Evolutionary conservation across 1,139 yeast genomes (phyloP).

Genomic region (Pichia norvegensis): DNA sequence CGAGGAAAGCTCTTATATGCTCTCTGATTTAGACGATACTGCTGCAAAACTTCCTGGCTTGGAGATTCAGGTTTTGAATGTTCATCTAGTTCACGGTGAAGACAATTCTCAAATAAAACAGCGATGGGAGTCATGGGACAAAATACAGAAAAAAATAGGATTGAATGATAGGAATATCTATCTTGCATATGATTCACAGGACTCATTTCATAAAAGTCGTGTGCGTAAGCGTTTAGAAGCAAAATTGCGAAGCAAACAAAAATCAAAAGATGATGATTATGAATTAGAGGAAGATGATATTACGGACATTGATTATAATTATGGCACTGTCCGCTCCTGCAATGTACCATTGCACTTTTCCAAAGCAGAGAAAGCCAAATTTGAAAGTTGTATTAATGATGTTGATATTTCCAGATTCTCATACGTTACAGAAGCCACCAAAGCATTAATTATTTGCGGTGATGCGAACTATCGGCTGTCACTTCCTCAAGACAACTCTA

Average conservation of each 20-base stretch:
- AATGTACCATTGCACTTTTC: slow-evolving; percentile 6
- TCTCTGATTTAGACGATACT: slow-evolving; percentile 20
- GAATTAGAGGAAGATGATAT: neutral
- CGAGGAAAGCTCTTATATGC: neutral
- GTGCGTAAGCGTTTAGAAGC: slow-evolving; percentile 7
- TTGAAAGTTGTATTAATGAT: slow-evolving; percentile 27
- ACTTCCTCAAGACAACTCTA: slow-evolving; percentile 19
- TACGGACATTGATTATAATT: neutral
- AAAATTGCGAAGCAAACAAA: slow-evolving; percentile 4
- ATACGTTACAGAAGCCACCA: slow-evolving; percentile 8
- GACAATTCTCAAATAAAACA: slow-evolving; percentile 38
- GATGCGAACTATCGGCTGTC: slow-evolving; percentile 62
- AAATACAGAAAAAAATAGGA: slow-evolving; percentile 45
- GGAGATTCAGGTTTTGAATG: slow-evolving; percentile 34
- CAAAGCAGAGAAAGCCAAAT: slow-evolving; percentile 35
- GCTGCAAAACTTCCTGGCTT: slow-evolving; percentile 31
- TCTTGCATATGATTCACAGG: slow-evolving; percentile 5
- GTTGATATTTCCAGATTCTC: slow-evolving; percentile 11
- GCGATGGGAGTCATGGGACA: slow-evolving; percentile 37
- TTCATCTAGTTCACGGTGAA: slow-evolving; percentile 69
- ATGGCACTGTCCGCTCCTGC: slow-evolving; percentile 7
- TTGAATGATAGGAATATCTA: slow-evolving; percentile 32
- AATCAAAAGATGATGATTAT: neutral
- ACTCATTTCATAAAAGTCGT: slow-evolving; percentile 1
- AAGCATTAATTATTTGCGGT: slow-evolving; percentile 48